These are phyloP conservation scores for Phoenix roebelenii DNA, from an alignment of 176 grass and related monocot genomes.

Conservation along the genomic window DNA sequence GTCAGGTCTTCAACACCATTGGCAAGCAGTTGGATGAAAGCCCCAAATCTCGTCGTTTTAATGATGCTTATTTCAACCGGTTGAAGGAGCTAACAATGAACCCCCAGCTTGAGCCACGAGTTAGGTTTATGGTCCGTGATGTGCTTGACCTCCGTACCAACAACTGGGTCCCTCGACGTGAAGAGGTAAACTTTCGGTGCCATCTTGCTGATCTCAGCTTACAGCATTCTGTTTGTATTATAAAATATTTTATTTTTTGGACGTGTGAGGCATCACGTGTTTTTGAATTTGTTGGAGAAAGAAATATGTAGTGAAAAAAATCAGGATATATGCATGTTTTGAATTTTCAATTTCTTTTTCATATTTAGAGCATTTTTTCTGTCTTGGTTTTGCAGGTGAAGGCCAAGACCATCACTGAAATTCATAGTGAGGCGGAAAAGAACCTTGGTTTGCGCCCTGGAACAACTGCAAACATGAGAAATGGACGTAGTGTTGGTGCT, in stretches of 20 bases:
- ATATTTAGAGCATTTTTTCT: too few relatives aligned
- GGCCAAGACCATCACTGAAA: neutral
- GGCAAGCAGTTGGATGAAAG: constrained; percentile 16
- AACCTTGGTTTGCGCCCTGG: neutral
- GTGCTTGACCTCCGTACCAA: constrained; percentile 4
- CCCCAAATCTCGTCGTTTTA: constrained; percentile 8
- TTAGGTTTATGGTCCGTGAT: constrained; percentile 9
- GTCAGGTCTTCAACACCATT: constrained; percentile 9
- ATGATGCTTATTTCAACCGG: constrained; percentile 10
- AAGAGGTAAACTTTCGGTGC: constrained; percentile 1
- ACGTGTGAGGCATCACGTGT: too few relatives aligned
- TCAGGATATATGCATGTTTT: neutral
- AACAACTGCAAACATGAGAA: constrained; percentile 8
- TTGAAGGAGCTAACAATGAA: neutral
- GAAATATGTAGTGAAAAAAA: too few relatives aligned
- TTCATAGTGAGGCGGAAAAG: constrained; percentile 4
- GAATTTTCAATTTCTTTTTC: neutral
- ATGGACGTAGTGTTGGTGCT: neutral
- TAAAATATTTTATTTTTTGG: too few relatives aligned
- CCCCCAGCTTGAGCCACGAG: constrained; percentile 1
- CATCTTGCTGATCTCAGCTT: too few relatives aligned
- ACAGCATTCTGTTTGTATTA: too few relatives aligned
- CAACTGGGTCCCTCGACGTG: constrained; percentile 5
- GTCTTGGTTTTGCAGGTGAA: too few relatives aligned
- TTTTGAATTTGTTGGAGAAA: too few relatives aligned